phyloP scores from a whole-genome alignment of 2,329 filamentous ascomycete species.

The Aschersonia sp. region DNA sequence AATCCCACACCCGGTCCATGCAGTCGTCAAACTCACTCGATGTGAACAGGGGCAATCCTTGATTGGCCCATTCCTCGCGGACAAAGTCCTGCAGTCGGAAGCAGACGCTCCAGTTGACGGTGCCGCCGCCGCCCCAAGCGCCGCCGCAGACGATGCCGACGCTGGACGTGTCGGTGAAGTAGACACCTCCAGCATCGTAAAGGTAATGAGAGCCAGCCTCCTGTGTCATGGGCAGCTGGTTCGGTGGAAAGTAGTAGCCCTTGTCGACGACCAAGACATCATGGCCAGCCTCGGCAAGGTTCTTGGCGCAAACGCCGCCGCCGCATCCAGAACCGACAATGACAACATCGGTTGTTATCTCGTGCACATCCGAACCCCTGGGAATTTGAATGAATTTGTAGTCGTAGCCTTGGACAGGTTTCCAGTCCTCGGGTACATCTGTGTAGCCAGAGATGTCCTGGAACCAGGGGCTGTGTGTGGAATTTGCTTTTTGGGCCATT shows the following conservation, averaged over 20 bases:
- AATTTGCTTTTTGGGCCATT: constrained; percentile 39
- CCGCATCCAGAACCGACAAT: constrained; percentile 82
- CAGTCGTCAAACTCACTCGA: constrained; percentile 62
- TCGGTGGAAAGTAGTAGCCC: constrained; percentile 58
- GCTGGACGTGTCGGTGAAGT: constrained; percentile 39
- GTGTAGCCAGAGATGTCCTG: constrained; percentile 41
- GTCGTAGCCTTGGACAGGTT: constrained; percentile 33
- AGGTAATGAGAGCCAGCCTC: constrained; percentile 45
- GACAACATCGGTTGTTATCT: constrained; percentile 66
- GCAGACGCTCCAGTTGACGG: constrained; percentile 68
- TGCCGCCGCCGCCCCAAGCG: constrained; percentile 75
- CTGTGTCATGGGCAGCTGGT: constrained; percentile 62
- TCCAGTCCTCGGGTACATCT: constrained; percentile 35
- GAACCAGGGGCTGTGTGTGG: constrained; percentile 40
- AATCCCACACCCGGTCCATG: constrained; percentile 63
- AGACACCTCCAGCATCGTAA: constrained; percentile 52
- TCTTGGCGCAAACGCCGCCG: constrained; percentile 68
- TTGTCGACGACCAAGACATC: constrained; percentile 73
- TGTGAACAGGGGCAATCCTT: constrained; percentile 59
- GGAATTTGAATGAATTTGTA: constrained; percentile 49
- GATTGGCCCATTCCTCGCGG: constrained; percentile 64
- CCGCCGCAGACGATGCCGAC: constrained; percentile 52
- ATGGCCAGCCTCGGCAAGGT: constrained; percentile 62
- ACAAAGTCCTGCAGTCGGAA: constrained; percentile 60
- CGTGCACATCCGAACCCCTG: constrained; percentile 28